Evolutionary conservation across 331 rosid species (phyloP).

Genomic region (Pyrus hybrid): DNA sequence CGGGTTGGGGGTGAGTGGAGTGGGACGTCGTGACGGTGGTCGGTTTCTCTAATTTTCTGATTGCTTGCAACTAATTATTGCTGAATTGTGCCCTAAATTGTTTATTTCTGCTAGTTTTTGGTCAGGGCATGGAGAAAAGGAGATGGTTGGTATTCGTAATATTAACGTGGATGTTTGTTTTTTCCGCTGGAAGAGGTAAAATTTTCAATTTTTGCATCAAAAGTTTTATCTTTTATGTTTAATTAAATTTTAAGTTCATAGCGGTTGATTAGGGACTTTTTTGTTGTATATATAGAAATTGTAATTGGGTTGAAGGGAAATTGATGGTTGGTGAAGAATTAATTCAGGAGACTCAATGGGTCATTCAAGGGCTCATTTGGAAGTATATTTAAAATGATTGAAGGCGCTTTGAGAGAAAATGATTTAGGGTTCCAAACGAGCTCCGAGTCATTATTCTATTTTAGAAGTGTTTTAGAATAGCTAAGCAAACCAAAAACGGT

Average conservation of each 20-base stretch:
- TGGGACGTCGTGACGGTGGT: neutral
- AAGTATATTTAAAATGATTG: too few relatives aligned
- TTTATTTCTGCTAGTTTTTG: neutral
- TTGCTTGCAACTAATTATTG: neutral
- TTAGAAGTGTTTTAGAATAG: too few relatives aligned
- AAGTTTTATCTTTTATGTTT: neutral
- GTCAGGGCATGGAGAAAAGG: conserved; percentile 51
- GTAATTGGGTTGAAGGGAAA: neutral
- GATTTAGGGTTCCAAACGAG: too few relatives aligned
- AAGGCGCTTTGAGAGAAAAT: too few relatives aligned
- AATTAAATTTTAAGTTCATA: neutral
- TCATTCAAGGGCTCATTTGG: too few relatives aligned
- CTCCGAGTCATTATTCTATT: too few relatives aligned
- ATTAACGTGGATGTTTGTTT: conserved; percentile 28
- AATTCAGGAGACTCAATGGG: neutral
- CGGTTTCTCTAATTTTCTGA: neutral
- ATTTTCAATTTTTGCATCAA: neutral
- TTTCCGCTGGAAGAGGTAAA: conserved; percentile 64
- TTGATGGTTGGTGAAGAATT: neutral
- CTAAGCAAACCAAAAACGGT: too few relatives aligned
- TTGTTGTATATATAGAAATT: neutral
- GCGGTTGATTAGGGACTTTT: neutral
- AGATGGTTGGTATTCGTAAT: conserved; percentile 42
- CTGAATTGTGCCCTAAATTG: neutral
- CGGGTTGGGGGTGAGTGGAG: neutral